phyloP scores from a whole-genome alignment of 75 land plant genomes.

The Sequoiadendron giganteum region DNA sequence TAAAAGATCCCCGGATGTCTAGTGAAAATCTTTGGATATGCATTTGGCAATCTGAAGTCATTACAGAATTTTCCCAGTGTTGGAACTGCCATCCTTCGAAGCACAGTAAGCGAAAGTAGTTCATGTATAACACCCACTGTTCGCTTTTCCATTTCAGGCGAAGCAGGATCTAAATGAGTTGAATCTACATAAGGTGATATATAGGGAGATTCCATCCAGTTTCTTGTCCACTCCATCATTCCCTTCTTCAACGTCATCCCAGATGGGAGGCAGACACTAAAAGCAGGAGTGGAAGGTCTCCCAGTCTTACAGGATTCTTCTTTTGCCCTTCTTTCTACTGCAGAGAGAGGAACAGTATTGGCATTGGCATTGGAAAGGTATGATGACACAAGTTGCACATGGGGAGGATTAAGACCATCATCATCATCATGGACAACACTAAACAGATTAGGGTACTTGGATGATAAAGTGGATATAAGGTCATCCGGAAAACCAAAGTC shows the following conservation, averaged over 20 bases:
- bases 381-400: constrained; percentile 62
- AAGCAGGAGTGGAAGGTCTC: constrained; percentile 41
- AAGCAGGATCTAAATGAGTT: constrained; percentile 35
- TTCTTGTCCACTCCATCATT: constrained; percentile 68
- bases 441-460: constrained; percentile 45
- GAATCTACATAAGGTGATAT: constrained; percentile 67
- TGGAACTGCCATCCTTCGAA: constrained; percentile 49
- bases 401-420: constrained; percentile 25
- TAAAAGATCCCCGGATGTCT: constrained; percentile 85
- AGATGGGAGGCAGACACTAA: constrained; percentile 34
- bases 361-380: constrained; percentile 16
- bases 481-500: constrained; percentile 77
- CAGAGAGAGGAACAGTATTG: constrained; percentile 56
- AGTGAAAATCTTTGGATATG: constrained; percentile 43
- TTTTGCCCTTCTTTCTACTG: constrained; percentile 40
- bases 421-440: constrained; percentile 23
- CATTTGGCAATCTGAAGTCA: constrained; percentile 66
- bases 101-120: constrained; percentile 52
- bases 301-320: constrained; percentile 43
- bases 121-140: constrained; percentile 67
- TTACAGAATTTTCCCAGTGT: constrained; percentile 52
- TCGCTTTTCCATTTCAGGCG: constrained; percentile 74
- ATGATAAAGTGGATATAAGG: constrained; percentile 40
- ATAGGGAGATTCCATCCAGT: constrained; percentile 71
- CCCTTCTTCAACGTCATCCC: constrained; percentile 68